These are phyloP conservation scores for Pseudogymnoascus sp. DNA, from an alignment of 2,329 filamentous ascomycete species.

Conservation along the genomic window DNA sequence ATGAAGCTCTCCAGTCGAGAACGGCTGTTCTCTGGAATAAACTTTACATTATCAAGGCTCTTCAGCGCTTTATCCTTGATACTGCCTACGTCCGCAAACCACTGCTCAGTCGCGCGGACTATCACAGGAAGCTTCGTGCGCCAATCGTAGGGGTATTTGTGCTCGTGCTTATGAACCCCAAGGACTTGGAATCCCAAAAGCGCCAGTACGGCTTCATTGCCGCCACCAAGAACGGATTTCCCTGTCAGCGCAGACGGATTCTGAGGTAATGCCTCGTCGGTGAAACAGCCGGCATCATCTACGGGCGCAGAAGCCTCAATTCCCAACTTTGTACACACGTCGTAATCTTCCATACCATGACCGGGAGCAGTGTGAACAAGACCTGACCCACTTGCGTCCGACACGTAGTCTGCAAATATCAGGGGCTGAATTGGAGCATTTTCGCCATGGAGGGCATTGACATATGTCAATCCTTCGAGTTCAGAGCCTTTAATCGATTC, in stretches of 20 bases:
- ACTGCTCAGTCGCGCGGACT: slow-evolving; percentile 86
- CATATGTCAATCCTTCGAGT: slow-evolving; percentile 60
- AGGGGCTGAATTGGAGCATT: slow-evolving; percentile 56
- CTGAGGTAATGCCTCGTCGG: slow-evolving; percentile 66
- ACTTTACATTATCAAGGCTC: slow-evolving; percentile 64
- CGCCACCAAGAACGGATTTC: slow-evolving; percentile 62
- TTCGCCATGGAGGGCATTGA: slow-evolving; percentile 59
- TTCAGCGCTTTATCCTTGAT: slow-evolving; percentile 70
- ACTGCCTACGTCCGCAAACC: slow-evolving; percentile 86
- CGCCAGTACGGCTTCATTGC: slow-evolving; percentile 61
- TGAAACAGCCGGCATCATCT: slow-evolving; percentile 74
- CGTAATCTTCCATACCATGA: slow-evolving; percentile 94
- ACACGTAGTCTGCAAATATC: slow-evolving; percentile 82
- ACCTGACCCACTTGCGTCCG: slow-evolving; percentile 81
- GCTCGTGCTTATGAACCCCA: slow-evolving; percentile 61
- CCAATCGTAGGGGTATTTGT: slow-evolving; percentile 99
- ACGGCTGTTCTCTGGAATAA: slow-evolving; percentile 69
- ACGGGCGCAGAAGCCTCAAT: slow-evolving; percentile 77
- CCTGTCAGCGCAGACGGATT: slow-evolving; percentile 62
- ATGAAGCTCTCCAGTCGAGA: slow-evolving; percentile 78
- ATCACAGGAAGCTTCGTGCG: slow-evolving; percentile 89
- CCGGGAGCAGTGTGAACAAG: slow-evolving; percentile 93
- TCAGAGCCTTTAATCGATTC: slow-evolving; percentile 56
- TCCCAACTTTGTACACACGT: slow-evolving; percentile 62
- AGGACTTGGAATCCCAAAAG: slow-evolving; percentile 62